Evolutionary conservation across 2,329 filamentous ascomycete species (phyloP).

Genomic region (Waltergamsia citrina): DNA sequence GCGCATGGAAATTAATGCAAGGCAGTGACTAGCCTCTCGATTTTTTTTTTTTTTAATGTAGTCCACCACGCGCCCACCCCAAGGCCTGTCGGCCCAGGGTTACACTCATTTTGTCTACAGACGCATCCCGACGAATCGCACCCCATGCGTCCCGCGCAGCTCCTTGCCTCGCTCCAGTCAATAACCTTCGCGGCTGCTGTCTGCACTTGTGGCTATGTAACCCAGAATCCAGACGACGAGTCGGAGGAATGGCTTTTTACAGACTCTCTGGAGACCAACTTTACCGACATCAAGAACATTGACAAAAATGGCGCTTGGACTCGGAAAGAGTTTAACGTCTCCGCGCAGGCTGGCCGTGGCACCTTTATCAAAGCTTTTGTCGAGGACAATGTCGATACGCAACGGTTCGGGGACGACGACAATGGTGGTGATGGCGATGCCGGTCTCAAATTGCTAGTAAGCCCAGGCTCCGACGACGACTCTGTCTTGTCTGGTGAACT

Average conservation of each 20-base stretch:
- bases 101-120: too few relatives aligned
- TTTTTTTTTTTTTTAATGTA: too few relatives aligned
- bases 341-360: conserved; percentile 45
- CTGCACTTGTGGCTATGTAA: conserved; percentile 66
- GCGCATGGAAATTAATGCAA: too few relatives aligned
- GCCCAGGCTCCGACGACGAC: conserved; percentile 25
- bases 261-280: conserved; percentile 63
- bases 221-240: conserved; percentile 31
- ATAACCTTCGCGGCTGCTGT: conserved; percentile 22
- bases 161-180: conserved; percentile 7
- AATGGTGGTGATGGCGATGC: conserved; percentile 32
- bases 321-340: conserved; percentile 58
- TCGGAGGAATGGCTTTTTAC: conserved; percentile 46
- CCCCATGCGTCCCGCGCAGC: too few relatives aligned
- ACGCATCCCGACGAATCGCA: too few relatives aligned
- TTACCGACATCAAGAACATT: conserved; percentile 44
- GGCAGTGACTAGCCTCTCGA: too few relatives aligned
- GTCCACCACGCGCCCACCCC: too few relatives aligned
- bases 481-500: conserved; percentile 56
- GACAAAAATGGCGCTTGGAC: conserved; percentile 50
- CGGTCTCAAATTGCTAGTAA: conserved; percentile 50
- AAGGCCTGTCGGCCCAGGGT: too few relatives aligned
- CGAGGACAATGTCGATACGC: conserved; percentile 43
- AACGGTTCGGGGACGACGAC: conserved; percentile 41
- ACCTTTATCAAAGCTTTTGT: conserved; percentile 56